Conservation (phyloP, 2,329 filamentous ascomycete genomes). For the Xylariaceae sp. region DNA sequence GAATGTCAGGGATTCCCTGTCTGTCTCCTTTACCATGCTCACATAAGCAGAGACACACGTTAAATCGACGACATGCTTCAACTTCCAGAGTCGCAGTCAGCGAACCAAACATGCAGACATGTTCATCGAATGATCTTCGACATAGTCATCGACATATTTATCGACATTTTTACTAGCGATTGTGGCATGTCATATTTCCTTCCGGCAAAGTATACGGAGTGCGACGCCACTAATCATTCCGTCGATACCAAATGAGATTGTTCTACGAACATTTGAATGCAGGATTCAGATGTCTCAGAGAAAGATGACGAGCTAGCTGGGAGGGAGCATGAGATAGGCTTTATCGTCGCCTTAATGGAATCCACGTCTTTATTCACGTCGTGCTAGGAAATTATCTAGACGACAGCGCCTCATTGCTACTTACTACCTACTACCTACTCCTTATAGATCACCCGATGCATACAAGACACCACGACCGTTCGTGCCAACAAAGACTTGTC, state of each 20-base stretch:
- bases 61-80: background rate
- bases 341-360: no score
- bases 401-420: background rate
- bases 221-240: no score
- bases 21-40: background rate
- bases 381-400: background rate
- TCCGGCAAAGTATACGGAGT: background rate
- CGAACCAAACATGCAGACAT: background rate
- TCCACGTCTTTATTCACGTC: constrained; percentile 6
- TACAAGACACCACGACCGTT: constrained; percentile 45
- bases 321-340: no score
- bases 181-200: background rate
- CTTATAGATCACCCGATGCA: constrained; percentile 24
- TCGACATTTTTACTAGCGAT: background rate
- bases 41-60: background rate
- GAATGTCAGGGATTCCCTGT: background rate
- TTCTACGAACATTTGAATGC: no score
- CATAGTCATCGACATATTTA: background rate
- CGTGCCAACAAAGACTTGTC: constrained; percentile 45
- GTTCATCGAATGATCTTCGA: no score
- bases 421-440: background rate
- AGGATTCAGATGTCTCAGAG: no score
- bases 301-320: no score
- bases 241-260: no score
- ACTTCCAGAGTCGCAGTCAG: background rate